These are phyloP conservation scores for Ganoderma sinense DNA, from an alignment of 1,284 basidiomycete species.

Conservation along the genomic window DNA sequence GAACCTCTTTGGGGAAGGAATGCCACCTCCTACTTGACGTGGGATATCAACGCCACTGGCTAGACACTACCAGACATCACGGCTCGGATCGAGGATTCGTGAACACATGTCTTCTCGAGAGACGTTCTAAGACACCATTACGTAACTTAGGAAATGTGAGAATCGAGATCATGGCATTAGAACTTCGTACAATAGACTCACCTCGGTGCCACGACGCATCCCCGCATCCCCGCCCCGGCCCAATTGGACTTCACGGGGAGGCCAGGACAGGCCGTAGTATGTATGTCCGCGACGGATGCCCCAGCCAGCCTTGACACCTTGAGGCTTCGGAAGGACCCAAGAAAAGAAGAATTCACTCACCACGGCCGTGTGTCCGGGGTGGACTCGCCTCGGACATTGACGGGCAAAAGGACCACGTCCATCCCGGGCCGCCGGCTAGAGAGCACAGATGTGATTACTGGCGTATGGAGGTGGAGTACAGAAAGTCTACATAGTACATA, in stretches of 20 bases:
- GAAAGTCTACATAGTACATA: conserved; percentile 7
- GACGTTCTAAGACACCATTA: not conserved
- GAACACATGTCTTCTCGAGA: not conserved
- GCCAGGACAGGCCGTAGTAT: not conserved
- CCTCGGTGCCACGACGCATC: not conserved
- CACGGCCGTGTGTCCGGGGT: not conserved
- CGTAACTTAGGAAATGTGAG: not conserved
- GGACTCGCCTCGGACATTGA: not conserved
- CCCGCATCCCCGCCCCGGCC: not conserved
- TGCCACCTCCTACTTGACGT: not conserved
- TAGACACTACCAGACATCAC: not conserved
- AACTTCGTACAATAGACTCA: not conserved
- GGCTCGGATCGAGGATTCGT: not conserved
- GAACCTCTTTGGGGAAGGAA: not conserved
- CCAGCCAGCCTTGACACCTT: not conserved
- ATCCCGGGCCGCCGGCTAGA: not conserved
- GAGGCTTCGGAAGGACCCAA: not conserved
- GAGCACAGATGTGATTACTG: not conserved
- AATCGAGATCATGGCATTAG: not conserved
- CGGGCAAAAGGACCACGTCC: not conserved
- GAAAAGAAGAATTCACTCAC: not conserved
- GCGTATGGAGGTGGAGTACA: not conserved
- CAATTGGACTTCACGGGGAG: not conserved
- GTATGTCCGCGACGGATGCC: not conserved
- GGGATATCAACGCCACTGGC: not conserved